Evolutionary conservation across 2,329 filamentous ascomycete genomes (phyloP).

Genomic region (Claviceps fusiformis): DNA sequence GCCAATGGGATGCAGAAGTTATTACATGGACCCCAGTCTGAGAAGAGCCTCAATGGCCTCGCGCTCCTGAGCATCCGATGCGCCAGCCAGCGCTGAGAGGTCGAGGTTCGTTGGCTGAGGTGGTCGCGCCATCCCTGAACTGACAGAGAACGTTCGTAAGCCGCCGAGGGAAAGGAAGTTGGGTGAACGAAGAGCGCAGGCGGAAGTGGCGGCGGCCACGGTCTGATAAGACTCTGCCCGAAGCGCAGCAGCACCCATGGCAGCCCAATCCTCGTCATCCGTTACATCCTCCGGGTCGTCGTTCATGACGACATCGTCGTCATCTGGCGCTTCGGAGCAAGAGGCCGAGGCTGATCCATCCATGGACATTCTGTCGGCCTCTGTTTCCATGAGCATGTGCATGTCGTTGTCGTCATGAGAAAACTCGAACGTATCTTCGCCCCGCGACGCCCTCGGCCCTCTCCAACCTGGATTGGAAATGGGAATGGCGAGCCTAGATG

Average conservation of each 20-base stretch:
- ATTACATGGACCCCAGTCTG: constrained; percentile 67
- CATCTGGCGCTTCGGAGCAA: constrained; percentile 60
- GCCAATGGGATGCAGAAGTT: constrained; percentile 18
- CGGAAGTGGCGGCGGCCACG: constrained; percentile 41
- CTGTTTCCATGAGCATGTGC: constrained; percentile 63
- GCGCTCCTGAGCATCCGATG: constrained; percentile 59
- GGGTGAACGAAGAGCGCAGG: constrained; percentile 26
- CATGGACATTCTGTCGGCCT: constrained; percentile 91
- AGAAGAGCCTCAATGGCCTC: constrained; percentile 72
- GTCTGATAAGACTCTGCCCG: constrained; percentile 52
- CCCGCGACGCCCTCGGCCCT: constrained; percentile 43
- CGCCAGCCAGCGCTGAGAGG: constrained; percentile 34
- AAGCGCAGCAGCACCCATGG: constrained; percentile 74
- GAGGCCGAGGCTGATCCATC: constrained; percentile 57
- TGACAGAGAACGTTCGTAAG: constrained; percentile 35
- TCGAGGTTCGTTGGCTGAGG: constrained; percentile 38
- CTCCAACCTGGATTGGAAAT: constrained; percentile 34
- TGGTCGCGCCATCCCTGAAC: constrained; percentile 40
- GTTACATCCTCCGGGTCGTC: constrained; percentile 77
- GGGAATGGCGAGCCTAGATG: constrained; percentile 41
- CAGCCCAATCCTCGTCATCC: constrained; percentile 92
- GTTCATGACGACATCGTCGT: constrained; percentile 49
- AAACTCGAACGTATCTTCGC: constrained; percentile 60
- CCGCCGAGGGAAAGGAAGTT: constrained; percentile 34
- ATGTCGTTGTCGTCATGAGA: constrained; percentile 56